Evolutionary conservation across 805 yeast species (phyloP).

Genomic region (Cyberlindnera petersonii): DNA sequence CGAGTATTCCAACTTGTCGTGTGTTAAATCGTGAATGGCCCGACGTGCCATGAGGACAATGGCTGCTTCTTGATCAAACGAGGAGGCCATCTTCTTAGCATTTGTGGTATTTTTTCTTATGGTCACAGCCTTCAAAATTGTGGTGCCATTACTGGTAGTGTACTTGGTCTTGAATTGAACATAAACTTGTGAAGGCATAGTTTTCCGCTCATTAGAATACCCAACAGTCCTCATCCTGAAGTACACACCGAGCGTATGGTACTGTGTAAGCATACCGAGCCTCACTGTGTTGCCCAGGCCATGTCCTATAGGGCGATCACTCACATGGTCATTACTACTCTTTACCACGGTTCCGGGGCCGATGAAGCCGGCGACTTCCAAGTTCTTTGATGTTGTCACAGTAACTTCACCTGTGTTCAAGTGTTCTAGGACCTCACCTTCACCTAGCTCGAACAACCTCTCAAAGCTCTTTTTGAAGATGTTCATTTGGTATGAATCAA

Average conservation of each 20-base stretch:
- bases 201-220: slow-evolving; percentile 24
- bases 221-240: slow-evolving; percentile 63
- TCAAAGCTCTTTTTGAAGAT: slow-evolving; percentile 85
- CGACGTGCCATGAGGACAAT: slow-evolving; percentile 85
- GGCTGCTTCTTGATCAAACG: slow-evolving; percentile 94
- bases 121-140: slow-evolving; percentile 83
- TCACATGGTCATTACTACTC: slow-evolving; percentile 70
- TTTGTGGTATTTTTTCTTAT: slow-evolving; percentile 53
- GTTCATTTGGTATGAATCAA: slow-evolving; percentile 91
- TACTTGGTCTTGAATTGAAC: slow-evolving; percentile 85
- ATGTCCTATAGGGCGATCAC: slow-evolving; percentile 89
- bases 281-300: slow-evolving; percentile 68
- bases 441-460: slow-evolving; percentile 77
- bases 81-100: slow-evolving; percentile 28
- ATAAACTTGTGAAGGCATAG: slow-evolving; percentile 34
- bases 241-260: slow-evolving; percentile 78
- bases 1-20: slow-evolving; percentile 60
- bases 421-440: slow-evolving; percentile 66
- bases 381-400: slow-evolving; percentile 58
- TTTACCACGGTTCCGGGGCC: slow-evolving; percentile 54
- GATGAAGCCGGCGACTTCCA: slow-evolving; percentile 83
- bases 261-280: slow-evolving; percentile 77
- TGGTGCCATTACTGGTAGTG: slow-evolving; percentile 84
- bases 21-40: slow-evolving; percentile 70
- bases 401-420: slow-evolving; percentile 3